These are phyloP conservation scores for Pseudozyma sp. DNA, from an alignment of 1,284 basidiomycete genomes.

Conservation along the genomic window DNA sequence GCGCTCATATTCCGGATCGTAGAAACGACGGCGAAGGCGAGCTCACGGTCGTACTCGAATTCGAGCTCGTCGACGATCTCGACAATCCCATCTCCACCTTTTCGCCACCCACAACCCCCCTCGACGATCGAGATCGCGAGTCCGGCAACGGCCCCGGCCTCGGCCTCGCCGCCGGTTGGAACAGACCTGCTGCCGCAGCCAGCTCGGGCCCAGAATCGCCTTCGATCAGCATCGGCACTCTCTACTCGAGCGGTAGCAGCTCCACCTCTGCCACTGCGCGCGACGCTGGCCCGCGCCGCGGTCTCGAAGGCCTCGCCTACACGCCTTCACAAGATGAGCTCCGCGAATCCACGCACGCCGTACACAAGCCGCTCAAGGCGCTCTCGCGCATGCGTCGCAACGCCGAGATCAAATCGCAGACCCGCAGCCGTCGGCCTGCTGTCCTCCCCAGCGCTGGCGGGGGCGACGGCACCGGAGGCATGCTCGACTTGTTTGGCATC, in stretches of 20 bases:
- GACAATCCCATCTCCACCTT: slow-evolving; percentile 76
- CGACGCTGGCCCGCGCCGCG: slow-evolving; percentile 14
- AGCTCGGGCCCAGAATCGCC: slow-evolving; percentile 23
- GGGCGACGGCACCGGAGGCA: slow-evolving; percentile 39
- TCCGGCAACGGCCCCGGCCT: slow-evolving; percentile 56
- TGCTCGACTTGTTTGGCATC: slow-evolving; percentile 70
- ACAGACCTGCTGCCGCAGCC: background rate
- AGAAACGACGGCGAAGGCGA: slow-evolving; percentile 35
- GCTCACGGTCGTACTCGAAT: slow-evolving; percentile 74
- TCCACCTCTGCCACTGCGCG: slow-evolving; percentile 20
- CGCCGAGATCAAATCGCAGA: slow-evolving; percentile 33
- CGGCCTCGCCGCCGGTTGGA: slow-evolving; percentile 24
- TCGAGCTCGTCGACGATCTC: slow-evolving; percentile 81
- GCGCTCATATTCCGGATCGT: slow-evolving; percentile 73
- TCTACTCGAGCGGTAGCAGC: slow-evolving; percentile 43
- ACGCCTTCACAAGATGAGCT: slow-evolving; percentile 72
- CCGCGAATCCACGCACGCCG: slow-evolving; percentile 79
- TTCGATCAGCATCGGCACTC: slow-evolving; percentile 38
- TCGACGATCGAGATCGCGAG: slow-evolving; percentile 19
- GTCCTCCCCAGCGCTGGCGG: slow-evolving; percentile 33
- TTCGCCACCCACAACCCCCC: slow-evolving; percentile 45
- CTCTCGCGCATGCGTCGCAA: slow-evolving; percentile 73
- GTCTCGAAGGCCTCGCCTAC: slow-evolving; percentile 53
- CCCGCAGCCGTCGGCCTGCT: slow-evolving; percentile 26
- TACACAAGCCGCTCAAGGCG: slow-evolving; percentile 79